phyloP scores from a whole-genome alignment of 768 basidiomycete genomes.

The Chlorophyllum brunneum region DNA sequence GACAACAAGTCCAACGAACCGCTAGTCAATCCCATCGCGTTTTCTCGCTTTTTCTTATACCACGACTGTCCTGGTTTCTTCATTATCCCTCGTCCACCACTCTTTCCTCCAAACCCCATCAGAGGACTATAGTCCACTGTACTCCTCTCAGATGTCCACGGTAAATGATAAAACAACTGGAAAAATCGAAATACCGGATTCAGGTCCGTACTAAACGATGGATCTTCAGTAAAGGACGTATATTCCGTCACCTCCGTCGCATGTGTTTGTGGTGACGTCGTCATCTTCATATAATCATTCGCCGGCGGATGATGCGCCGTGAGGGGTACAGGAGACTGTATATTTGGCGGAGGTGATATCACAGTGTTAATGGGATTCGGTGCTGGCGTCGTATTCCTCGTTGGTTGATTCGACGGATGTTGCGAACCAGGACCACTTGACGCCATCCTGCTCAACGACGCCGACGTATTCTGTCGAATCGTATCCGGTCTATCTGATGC shows the following conservation, averaged over 20 bases:
- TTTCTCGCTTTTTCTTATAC: conserved; percentile 3
- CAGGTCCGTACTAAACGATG: conserved; percentile 4
- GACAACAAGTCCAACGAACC: conserved; percentile 3
- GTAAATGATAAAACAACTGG: conserved; percentile 6
- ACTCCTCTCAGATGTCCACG: conserved; percentile 7
- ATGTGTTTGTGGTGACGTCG: conserved; percentile 2
- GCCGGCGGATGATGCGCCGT: conserved; percentile 3
- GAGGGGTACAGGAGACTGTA: not conserved
- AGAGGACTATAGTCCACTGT: conserved; percentile 11
- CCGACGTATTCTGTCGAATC: too few relatives aligned
- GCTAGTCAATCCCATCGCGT: not conserved
- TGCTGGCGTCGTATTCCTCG: not conserved
- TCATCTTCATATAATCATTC: conserved; percentile 8
- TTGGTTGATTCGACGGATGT: too few relatives aligned
- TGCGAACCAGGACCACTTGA: too few relatives aligned
- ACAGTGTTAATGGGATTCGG: not conserved
- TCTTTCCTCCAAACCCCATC: conserved; percentile 4
- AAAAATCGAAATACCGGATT: conserved; percentile 10
- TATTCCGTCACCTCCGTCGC: conserved; percentile 1
- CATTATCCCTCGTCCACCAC: conserved; percentile 2
- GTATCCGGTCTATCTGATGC: too few relatives aligned
- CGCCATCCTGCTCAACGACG: too few relatives aligned
- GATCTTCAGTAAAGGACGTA: conserved; percentile 4
- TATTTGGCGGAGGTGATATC: not conserved
- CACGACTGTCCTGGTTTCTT: conserved; percentile 8